These are phyloP conservation scores for Leccinum sublutescens DNA, from an alignment of 768 basidiomycete species.

Conservation along the genomic window DNA sequence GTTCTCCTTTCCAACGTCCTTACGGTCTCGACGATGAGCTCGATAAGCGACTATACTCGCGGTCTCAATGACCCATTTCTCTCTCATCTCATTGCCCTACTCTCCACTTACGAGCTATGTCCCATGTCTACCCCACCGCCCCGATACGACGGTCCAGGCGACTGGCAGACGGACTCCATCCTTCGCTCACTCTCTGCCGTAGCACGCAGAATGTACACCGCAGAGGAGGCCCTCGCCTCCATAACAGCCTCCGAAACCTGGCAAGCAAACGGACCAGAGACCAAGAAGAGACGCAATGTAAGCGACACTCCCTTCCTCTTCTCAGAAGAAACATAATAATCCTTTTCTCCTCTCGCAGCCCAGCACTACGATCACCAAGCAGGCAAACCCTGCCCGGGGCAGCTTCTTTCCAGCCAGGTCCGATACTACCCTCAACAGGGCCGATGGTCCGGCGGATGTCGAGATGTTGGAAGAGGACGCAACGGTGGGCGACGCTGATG, in stretches of 20 bases:
- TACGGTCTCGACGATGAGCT: constrained; percentile 33
- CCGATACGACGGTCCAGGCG: constrained; percentile 52
- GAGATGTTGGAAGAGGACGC: constrained; percentile 29
- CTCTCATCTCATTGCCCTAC: constrained; percentile 54
- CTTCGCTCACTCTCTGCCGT: constrained; percentile 49
- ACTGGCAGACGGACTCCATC: constrained; percentile 61
- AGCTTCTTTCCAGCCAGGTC: constrained; percentile 27
- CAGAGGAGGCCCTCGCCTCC: constrained; percentile 46
- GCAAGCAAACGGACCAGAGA: constrained; percentile 37
- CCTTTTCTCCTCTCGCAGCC: constrained; percentile 25
- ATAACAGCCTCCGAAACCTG: constrained; percentile 40
- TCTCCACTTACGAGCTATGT: constrained; percentile 59
- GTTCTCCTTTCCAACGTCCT: not conserved
- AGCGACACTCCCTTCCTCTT: constrained; percentile 30
- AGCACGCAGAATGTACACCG: constrained; percentile 53
- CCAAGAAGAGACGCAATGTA: constrained; percentile 46
- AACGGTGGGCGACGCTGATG: constrained; percentile 26
- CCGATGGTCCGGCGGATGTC: constrained; percentile 23
- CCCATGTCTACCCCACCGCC: constrained; percentile 50
- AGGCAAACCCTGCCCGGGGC: constrained; percentile 5
- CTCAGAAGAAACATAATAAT: constrained; percentile 27
- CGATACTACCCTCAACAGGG: constrained; percentile 16
- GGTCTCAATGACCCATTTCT: constrained; percentile 40
- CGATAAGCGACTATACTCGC: constrained; percentile 25
- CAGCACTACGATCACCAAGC: constrained; percentile 21